Evolutionary conservation across 208 protist genomes (phyloP).

Genomic region (Phytomonas francai): DNA sequence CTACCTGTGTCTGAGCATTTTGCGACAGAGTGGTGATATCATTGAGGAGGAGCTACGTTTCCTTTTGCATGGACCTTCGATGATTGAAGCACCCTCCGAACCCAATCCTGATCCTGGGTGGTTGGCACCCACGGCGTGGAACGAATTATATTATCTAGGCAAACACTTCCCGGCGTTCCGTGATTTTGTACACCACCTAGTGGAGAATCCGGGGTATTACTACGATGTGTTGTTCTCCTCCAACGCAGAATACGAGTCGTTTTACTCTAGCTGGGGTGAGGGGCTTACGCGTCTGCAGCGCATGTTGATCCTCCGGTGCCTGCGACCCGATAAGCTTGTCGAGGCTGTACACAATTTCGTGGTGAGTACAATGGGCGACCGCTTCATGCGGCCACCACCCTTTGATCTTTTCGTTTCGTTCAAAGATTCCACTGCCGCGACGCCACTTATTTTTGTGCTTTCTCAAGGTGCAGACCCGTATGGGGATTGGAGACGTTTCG

Average conservation of each 20-base stretch:
- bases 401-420: slow-evolving; percentile 95
- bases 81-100: slow-evolving; percentile 49
- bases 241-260: slow-evolving; percentile 70
- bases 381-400: slow-evolving; percentile 94
- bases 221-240: slow-evolving; percentile 89
- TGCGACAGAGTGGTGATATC: slow-evolving; percentile 57
- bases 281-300: slow-evolving; percentile 90
- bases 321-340: slow-evolving; percentile 97
- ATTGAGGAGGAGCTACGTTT: slow-evolving; percentile 88
- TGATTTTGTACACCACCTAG: slow-evolving; percentile 77
- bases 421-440: slow-evolving; percentile 87
- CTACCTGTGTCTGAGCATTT: slow-evolving; percentile 88
- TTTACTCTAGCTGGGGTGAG: slow-evolving; percentile 73
- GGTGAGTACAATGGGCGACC: slow-evolving; percentile 78
- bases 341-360: slow-evolving; percentile 95
- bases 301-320: slow-evolving; percentile 93
- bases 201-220: slow-evolving; percentile 67
- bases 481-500: slow-evolving; percentile 94
- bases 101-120: slow-evolving; percentile 69
- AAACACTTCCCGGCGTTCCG: slow-evolving; percentile 81
- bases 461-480: slow-evolving; percentile 97
- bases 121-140: slow-evolving; percentile 93
- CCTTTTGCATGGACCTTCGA: slow-evolving; percentile 84
- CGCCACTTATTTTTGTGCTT: slow-evolving; percentile 98
- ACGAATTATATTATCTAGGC: slow-evolving; percentile 84